A percentile compares a stretch with the other conserved stretches of the same genome.
These are phyloP conservation scores for Rhodosporidiobolus sp. DNA, from an alignment of 768 basidiomycete species.

Conservation along the genomic window DNA sequence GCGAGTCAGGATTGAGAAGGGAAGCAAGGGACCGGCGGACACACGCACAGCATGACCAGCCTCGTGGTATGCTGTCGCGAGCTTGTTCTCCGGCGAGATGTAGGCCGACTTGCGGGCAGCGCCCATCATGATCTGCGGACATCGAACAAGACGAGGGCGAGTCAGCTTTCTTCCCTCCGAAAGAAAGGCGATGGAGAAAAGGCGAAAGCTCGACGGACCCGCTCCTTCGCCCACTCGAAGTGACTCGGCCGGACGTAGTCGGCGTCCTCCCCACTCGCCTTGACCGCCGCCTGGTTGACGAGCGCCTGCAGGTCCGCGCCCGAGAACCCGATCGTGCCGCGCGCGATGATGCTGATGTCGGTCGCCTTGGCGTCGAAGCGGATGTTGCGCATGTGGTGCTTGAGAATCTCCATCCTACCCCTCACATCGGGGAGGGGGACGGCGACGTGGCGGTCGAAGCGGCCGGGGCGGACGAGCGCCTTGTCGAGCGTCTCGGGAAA, in stretches of 20 bases:
- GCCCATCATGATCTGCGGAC: constrained; percentile 81
- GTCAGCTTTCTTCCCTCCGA: neutral
- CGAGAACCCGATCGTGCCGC: constrained; percentile 92
- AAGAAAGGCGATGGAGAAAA: neutral
- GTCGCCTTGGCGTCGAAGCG: constrained; percentile 62
- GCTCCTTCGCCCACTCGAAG: constrained; percentile 96
- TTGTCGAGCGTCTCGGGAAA: constrained; percentile 93
- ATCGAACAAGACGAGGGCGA: neutral
- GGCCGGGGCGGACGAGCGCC: constrained; percentile 90
- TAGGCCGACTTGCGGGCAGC: constrained; percentile 87
- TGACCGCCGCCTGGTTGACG: constrained; percentile 93
- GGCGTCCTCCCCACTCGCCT: constrained; percentile 81
- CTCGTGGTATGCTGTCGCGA: constrained; percentile 94
- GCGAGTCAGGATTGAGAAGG: neutral
- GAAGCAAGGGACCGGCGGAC: neutral
- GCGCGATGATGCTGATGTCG: constrained; percentile 80
- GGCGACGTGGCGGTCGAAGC: constrained; percentile 88
- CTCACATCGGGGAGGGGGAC: constrained; percentile 93
- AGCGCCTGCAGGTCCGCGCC: constrained; percentile 96
- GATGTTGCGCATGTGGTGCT: constrained; percentile 84
- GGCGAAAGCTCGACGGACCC: constrained; percentile 23
- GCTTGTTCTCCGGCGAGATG: constrained; percentile 79
- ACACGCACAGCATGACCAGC: constrained; percentile 43
- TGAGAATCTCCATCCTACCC: constrained; percentile 83
- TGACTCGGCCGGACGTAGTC: constrained; percentile 70